Base-by-base conservation (phyloP, 2,329 filamentous ascomycete species). In the Ascosphaera aggregata region DNA sequence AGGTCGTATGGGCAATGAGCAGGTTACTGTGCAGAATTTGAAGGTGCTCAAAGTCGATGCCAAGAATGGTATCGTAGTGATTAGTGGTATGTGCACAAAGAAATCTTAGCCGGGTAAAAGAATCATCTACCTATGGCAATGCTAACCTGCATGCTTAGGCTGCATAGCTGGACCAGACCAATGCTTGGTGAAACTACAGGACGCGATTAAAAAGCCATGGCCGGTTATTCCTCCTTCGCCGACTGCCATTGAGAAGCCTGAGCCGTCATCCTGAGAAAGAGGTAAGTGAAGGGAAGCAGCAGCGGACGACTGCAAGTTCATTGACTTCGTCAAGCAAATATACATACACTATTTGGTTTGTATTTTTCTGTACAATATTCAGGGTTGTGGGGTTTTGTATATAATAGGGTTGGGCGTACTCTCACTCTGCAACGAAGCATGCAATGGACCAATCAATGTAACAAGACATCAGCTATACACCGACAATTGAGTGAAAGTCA, bases 1-100 rank as follows among this genome's bases (percentile, higher is more conserved):
- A 2, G 89, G 89, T 40, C 73, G 81, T 43, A 95, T 98, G 89
- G 89, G 89, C 45, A 80, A 78, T 46, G 71, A 92, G 58, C 73
- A 72, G 47, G 79, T 84, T 41, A 98, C 89, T 37, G 69, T 89
- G 42, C 85, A 94, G 67, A 94, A 92, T 59, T 63, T 95, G 49
- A 80, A 77, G 60, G 74, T 98, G 39, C 62, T 98, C 55, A 76
- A 82, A 64, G 76, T 93, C 24, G 84, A 95, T 60, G 69, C 75
- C 49, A 76, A 80, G 56, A 76, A 85, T 51, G 89, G 89, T 16
- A 72, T 93, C 49, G 73, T 98, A 42, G 72, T 94, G 39, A 75
- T 98, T 45, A 81, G 79, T 59, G 89, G 86, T 68, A 61, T 42
- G 61, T 43, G 18, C 13, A 20, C 11, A 31, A 41, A 16, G 22